A percentile compares a stretch with the other conserved stretches of the same genome.
Conservation (phyloP, 2,329 filamentous ascomycete species). For the Pseudomassariella vexata region DNA sequence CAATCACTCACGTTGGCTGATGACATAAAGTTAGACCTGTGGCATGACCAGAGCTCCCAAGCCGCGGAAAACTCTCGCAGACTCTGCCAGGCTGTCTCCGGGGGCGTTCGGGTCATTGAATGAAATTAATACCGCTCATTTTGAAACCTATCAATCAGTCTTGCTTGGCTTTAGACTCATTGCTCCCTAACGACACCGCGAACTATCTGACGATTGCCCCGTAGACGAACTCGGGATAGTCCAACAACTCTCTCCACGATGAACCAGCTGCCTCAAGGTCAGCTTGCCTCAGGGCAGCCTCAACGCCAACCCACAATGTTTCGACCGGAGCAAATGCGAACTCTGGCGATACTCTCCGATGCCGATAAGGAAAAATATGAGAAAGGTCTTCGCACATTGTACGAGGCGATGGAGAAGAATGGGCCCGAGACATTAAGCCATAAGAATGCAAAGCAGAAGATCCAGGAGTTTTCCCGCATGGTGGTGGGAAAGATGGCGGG, state of each 20-base stretch:
- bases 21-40: too few species aligned
- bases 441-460: slow-evolving; percentile 47
- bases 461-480: slow-evolving; percentile 55
- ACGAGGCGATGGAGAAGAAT: slow-evolving; percentile 42
- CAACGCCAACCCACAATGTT: slow-evolving; percentile 35
- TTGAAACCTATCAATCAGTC: too few species aligned
- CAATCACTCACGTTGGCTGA: too few species aligned
- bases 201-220: too few species aligned
- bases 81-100: too few species aligned
- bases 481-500: slow-evolving; percentile 42
- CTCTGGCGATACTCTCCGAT: slow-evolving; percentile 41
- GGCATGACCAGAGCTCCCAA: too few species aligned
- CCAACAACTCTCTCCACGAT: slow-evolving; percentile 13
- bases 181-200: too few species aligned
- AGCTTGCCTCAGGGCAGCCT: slow-evolving; percentile 12
- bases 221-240: too few species aligned
- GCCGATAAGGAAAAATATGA: slow-evolving; percentile 57
- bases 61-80: too few species aligned
- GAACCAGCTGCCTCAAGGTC: slow-evolving; percentile 14
- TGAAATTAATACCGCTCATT: too few species aligned
- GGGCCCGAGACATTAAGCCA: slow-evolving; percentile 40
- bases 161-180: too few species aligned
- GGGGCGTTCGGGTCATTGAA: too few species aligned
- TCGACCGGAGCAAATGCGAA: slow-evolving; percentile 45
- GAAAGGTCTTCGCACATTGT: slow-evolving; percentile 46